phyloP scores from a whole-genome alignment of 2,329 filamentous ascomycete species.

The Albophoma yamanashiensis region DNA sequence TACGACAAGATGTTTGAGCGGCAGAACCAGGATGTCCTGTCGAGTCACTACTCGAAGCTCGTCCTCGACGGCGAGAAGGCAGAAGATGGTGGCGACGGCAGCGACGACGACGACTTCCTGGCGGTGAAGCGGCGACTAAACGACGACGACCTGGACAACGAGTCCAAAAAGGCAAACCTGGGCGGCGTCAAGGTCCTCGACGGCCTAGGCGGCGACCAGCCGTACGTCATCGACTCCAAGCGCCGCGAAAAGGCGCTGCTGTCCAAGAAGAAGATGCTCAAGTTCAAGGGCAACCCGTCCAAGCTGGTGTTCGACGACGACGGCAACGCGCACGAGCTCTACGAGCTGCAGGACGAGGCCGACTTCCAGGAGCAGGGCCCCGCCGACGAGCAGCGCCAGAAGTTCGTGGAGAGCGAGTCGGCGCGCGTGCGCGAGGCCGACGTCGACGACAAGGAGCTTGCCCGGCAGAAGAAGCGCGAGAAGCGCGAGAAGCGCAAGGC shows the following conservation, averaged over 20 bases:
- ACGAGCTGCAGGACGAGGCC: conserved; percentile 79
- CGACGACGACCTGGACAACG: conserved; percentile 51
- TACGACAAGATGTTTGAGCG: conserved; percentile 98
- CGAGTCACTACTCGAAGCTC: conserved; percentile 86
- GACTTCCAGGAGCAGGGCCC: conserved; percentile 67
- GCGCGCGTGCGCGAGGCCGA: conserved; percentile 65
- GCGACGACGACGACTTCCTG: conserved; percentile 72
- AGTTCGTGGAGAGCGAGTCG: conserved; percentile 69
- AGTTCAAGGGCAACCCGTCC: conserved; percentile 76
- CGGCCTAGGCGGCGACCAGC: conserved; percentile 58
- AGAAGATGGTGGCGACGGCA: conserved; percentile 35
- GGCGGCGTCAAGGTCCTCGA: conserved; percentile 48
- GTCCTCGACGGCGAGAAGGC: conserved; percentile 44
- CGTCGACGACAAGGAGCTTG: conserved; percentile 69
- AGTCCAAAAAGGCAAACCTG: conserved; percentile 31
- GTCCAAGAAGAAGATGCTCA: conserved; percentile 88
- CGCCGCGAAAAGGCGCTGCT: conserved; percentile 90
- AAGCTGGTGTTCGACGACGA: conserved; percentile 92
- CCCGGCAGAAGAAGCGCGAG: conserved; percentile 66
- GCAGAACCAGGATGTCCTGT: conserved; percentile 88
- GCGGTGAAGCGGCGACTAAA: conserved; percentile 80
- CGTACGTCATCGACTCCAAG: conserved; percentile 84
- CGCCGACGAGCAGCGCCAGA: conserved; percentile 63
- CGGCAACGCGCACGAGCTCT: conserved; percentile 71
- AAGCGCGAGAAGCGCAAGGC: conserved; percentile 67